Evolutionary conservation across 352 stramenopile species (phyloP), one percentile per base, ranked within the genome.

Genomic region (Thalassiosira livingstoniorum): DNA sequence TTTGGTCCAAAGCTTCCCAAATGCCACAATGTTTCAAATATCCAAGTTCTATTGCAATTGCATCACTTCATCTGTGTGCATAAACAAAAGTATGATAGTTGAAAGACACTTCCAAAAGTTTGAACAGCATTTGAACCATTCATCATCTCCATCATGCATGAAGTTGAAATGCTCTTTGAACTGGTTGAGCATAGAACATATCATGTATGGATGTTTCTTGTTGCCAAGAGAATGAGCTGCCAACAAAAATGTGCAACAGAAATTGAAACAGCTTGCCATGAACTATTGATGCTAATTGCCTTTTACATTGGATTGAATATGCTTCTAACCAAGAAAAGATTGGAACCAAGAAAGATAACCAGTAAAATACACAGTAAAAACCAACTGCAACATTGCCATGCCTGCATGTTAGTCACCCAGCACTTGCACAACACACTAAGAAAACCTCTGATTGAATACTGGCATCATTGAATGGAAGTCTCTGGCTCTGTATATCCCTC

Each of bases 261-360:
- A 69, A 69, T 2, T 39, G 35, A 4, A 57, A 27, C 15, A 69
- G 21, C 11, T 55, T 27, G 27, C 55, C 42, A 27, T 37, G 21
- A 15, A 71, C 63, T 60, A 71, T 60, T 0, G 42, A 39, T 27
- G 58, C 7, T 47, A 47, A 47, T 15, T 18, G 7, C 39, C 39
- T 47, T 15, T 7, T 7, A 47, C 39, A 47, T 47, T 15, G 15
- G 5, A n/a, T 2, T 2, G 31, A 31, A 69, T 55, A 3, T n/a
- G 7, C n/a, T 55, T 69, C 61, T 32, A 69, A 10, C 27, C 35
- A 2, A 69, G 25, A 5, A 55, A 25, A 35, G 31, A 32, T 21
- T 69, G 61, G n/a, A 69, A 69, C 23, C 54, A 10, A 34, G 34
- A 34, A n/a, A 69, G 54, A 11, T 55, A 69, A n/a, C 15, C 15